These are phyloP conservation scores for Apiotrichum domesticum DNA, from an alignment of 1,284 basidiomycete species.

Conservation along the genomic window DNA sequence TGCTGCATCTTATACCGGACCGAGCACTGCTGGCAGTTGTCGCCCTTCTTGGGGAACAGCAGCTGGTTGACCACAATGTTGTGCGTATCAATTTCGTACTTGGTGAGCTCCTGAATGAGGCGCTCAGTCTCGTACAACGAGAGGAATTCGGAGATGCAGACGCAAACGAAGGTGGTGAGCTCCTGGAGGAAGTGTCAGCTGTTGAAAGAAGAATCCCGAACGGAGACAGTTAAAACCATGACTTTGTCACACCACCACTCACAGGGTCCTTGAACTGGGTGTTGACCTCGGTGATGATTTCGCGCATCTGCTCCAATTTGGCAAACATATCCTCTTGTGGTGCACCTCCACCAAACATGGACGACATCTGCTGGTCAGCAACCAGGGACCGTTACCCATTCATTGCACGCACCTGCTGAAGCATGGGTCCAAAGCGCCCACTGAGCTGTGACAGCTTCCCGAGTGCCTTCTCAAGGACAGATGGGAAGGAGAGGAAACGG, in stretches of 20 bases:
- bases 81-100: conserved; percentile 97
- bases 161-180: conserved; percentile 96
- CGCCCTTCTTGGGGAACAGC: conserved; percentile 79
- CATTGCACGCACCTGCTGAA: conserved; percentile 62
- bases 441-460: conserved; percentile 89
- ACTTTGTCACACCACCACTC: conserved; percentile 29
- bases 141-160: conserved; percentile 97
- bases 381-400: too few species aligned
- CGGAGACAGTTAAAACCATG: too few species aligned
- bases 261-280: conserved; percentile 98
- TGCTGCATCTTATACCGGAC: conserved; percentile 97
- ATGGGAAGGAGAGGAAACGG: conserved; percentile 96
- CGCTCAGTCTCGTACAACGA: conserved; percentile 98
- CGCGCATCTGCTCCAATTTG: conserved; percentile 94
- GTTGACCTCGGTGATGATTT: conserved; percentile 97
- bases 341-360: conserved; percentile 75
- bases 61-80: conserved; percentile 98
- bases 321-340: conserved; percentile 97
- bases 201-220: too few species aligned
- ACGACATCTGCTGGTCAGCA: conserved; percentile 62
- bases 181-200: conserved; percentile 54
- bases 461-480: conserved; percentile 93
- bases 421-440: conserved; percentile 93
- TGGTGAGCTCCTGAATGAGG: conserved; percentile 89
- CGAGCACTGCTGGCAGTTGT: conserved; percentile 90